Base-by-base conservation (phyloP, 2,329 filamentous ascomycete genomes). In the Beauveria caledonica region DNA sequence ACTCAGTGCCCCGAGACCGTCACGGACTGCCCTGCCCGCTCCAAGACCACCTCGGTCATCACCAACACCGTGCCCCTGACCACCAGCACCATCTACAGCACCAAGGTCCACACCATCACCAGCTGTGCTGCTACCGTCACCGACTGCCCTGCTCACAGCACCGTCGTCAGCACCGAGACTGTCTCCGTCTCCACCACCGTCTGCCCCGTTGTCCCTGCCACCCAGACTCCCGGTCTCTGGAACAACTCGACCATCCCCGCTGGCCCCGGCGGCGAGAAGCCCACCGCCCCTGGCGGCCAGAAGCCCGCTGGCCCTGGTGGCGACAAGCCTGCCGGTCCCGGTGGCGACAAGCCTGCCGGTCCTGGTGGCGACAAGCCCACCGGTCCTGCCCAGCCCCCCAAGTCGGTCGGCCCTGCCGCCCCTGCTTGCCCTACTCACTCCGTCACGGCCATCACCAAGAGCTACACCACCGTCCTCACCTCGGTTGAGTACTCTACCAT, bases 51-150 rank as follows among this genome's bases (percentile, higher is more conserved):
- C 67, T 66, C 66, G 58, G 69, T 74, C 63, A 66, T 70, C 64
- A 75, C 73, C 64, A 68, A 74, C 64, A 73, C 71, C 66, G 65
- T 74, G 57, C 69, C 78, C 61, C 68, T 75, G 64, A 79, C 79
- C 68, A 80, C 80, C 66, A 76, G 73, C 61, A 80, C 82, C 71
- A 74, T 85, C 77, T 84, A 80, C 78, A 71, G 75, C 67, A 85
- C 82, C 71, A 77, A 78, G 67, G 75, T 85, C 71, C 75, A 81
- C 70, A 87, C 84, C 74, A 75, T 86, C 78, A 86, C 81, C 74
- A 79, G 78, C 60, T 87, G 84, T 77, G 77, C 74, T 62, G 76
- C 83, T 54, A 78, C 78, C 63, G 83, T 87, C 69, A 80, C 82
- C 72, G 69, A 87, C 83, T 88, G 86, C 81, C 81, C 81, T 63